Conservation (phyloP, 345 rosid species). For the Linum usitatissimum region DNA sequence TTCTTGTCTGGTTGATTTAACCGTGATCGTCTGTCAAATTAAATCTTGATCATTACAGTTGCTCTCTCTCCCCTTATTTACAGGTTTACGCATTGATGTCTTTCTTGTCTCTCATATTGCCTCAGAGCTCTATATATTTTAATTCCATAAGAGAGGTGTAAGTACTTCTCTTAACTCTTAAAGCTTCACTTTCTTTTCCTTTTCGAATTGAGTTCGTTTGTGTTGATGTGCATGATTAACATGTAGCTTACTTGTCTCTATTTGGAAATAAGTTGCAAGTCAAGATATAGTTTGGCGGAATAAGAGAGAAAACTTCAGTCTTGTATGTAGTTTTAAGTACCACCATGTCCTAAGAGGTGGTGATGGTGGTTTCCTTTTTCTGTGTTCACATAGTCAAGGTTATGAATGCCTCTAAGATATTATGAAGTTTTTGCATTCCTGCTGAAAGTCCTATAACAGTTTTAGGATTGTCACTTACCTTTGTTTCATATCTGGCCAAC, state of each 20-base stretch:
- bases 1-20: not conserved
- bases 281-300: not conserved
- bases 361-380: not conserved
- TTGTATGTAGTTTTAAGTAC: not conserved
- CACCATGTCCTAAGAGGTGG: not conserved
- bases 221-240: not conserved
- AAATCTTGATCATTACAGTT: no score
- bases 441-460: not conserved
- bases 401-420: not conserved
- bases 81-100: slow-evolving; percentile 93
- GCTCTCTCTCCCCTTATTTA: slow-evolving; percentile 5
- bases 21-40: not conserved
- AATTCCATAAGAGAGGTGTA: slow-evolving; percentile 96
- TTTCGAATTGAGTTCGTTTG: not conserved
- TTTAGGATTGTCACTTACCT: not conserved
- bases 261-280: not conserved
- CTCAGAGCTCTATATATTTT: slow-evolving; percentile 68
- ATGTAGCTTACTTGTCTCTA: not conserved
- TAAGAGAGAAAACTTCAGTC: not conserved
- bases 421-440: not conserved
- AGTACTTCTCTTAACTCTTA: slow-evolving; percentile 21
- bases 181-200: not conserved
- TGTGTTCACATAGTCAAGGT: not conserved
- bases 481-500: not conserved
- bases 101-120: slow-evolving; percentile 70